Percentiles rank a stretch among this genome's conserved stretches.
Conservation (phyloP, 306 rosid species). For the Lagenaria siceraria region DNA sequence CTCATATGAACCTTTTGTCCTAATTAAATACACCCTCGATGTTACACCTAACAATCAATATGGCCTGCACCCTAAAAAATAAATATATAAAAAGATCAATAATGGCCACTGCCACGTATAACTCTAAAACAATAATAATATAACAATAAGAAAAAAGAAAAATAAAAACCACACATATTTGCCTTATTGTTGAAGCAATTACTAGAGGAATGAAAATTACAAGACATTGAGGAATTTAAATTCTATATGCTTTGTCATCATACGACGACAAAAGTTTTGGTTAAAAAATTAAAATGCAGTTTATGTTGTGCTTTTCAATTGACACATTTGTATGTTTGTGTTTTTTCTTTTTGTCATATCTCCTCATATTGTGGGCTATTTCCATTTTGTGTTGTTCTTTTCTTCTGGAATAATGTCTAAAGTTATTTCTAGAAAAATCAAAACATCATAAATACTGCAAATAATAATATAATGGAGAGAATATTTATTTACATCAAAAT, state of each 20-base stretch:
- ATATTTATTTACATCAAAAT: not conserved
- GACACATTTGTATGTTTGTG: not conserved
- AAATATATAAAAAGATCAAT: too few relatives aligned
- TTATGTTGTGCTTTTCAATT: not conserved
- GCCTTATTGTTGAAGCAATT: slow-evolving; percentile 8
- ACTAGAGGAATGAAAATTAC: not conserved
- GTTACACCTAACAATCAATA: too few relatives aligned
- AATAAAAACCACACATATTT: not conserved
- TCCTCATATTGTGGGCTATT: not conserved
- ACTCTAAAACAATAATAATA: too few relatives aligned
- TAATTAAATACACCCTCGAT: too few relatives aligned
- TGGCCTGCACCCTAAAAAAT: too few relatives aligned
- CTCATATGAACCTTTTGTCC: too few relatives aligned
- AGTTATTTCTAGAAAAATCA: not conserved
- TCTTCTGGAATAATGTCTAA: not conserved
- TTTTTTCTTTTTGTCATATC: not conserved
- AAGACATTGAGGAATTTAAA: not conserved
- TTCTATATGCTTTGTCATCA: slow-evolving; percentile 1
- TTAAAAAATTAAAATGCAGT: not conserved
- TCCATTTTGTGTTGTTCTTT: not conserved
- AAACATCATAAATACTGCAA: not conserved
- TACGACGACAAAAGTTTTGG: not conserved
- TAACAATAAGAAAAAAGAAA: not conserved
- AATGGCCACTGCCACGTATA: too few relatives aligned
- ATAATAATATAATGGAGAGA: not conserved